A percentile compares a stretch with the other conserved stretches of the same genome.
Conservation (phyloP, 345 rosid genomes). For the Conringia planisiliqua region DNA sequence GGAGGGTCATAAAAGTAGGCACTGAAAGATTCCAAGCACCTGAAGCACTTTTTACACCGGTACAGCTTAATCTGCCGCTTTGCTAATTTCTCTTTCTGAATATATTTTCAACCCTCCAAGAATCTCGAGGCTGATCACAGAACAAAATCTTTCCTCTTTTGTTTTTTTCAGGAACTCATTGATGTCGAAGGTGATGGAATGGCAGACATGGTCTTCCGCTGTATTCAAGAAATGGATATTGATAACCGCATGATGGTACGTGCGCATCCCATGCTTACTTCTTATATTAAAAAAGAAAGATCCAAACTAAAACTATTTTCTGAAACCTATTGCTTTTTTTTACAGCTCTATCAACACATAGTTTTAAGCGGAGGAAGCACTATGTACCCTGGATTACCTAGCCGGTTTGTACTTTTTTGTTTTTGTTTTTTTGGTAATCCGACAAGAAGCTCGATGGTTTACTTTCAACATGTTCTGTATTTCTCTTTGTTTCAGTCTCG, state of each 20-base stretch:
- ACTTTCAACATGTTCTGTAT: not conserved
- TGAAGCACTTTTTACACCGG: conserved; percentile 98
- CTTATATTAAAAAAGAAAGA: not conserved
- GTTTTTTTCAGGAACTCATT: conserved; percentile 65
- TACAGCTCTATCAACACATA: conserved; percentile 94
- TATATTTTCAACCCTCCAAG: not conserved
- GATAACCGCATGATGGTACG: conserved; percentile 94
- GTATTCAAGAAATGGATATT: conserved; percentile 99
- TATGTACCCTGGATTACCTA: conserved; percentile 98
- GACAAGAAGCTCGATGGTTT: conserved; percentile 7
- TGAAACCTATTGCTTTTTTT: not conserved
- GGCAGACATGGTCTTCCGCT: conserved; percentile 99
- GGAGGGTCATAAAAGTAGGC: conserved; percentile 91
- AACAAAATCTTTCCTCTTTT: not conserved
- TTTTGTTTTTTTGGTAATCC: not conserved
- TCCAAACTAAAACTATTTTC: not conserved
- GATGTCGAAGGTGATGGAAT: conserved; percentile 99
- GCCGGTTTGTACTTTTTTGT: conserved; percentile 50
- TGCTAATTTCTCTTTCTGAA: not conserved
- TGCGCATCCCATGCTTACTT: not conserved
- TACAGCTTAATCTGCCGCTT: conserved; percentile 30
- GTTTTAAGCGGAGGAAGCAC: conserved; percentile 99
- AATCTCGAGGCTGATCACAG: not conserved
- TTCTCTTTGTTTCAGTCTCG: conserved; percentile 57
- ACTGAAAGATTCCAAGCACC: conserved; percentile 99